Base-by-base conservation (phyloP, 2,329 filamentous ascomycete species). In the Cladosporium velox region DNA sequence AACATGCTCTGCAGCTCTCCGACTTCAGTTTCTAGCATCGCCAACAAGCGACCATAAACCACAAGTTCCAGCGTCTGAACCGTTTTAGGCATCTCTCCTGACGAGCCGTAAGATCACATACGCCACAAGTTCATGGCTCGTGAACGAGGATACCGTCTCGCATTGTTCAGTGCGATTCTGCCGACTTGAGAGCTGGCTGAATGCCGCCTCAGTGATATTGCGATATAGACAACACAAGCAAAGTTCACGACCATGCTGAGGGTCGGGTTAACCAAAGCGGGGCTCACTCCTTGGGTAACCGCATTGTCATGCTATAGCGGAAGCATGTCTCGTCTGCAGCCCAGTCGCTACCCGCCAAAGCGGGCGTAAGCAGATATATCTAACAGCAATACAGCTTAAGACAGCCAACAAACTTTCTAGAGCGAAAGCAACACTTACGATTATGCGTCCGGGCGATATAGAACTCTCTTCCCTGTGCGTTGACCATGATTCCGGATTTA, bases 341-440 rank as follows among this genome's bases (percentile, higher is more conserved):
- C 55, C 55, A 58, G 55, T 58, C 32, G 34, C 55, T 24, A 58
- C 18, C 55, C 55, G 55, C 21, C n/a, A 26, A 58, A 41, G 34
- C 21, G 11, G 15, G 32, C 34, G 55, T 58, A 58, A 58, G 55
- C 55, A 58, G 34, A 58, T 6, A 58, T 55, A 15, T 34, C 52
- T 12, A 30, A 4, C 15, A 47, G n/a, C 8, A 11, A 47, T 24
- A 21, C 28, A 34, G 18, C 32, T 30, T 34, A 6, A 30, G 28
- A 55, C 52, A 55, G 28, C 41, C 41, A 24, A 34, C 52, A 55
- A 55, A 55, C 52, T 55, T 47, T n/a, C 28, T 14, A 21, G 28
- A 21, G 15, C 28, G 8, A 55, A 55, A 55, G 52, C 28, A 30
- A 21, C 52, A 55, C 26, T 32, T 34, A 4, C 28, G 21, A 34